These are phyloP conservation scores for Boletus chippewaensis DNA, from an alignment of 1,284 basidiomycete species.

Conservation along the genomic window DNA sequence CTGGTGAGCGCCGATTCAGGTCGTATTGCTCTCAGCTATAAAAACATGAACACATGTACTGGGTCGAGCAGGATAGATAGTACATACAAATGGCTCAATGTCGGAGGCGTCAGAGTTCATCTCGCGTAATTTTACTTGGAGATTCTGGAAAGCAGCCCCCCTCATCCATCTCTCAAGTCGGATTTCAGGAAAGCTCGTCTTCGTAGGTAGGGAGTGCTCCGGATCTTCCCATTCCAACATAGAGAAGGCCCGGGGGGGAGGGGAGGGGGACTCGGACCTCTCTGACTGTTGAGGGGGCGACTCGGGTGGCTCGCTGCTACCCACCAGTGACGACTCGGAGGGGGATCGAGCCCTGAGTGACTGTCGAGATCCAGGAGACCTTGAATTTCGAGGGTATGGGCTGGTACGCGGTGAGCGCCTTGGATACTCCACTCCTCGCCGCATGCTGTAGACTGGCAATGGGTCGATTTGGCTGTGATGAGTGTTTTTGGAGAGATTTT, in stretches of 20 bases:
- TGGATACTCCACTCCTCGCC: no score
- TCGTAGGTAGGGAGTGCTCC: neutral
- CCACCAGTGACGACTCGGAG: no score
- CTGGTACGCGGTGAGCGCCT: no score
- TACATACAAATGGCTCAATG: neutral
- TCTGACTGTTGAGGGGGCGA: no score
- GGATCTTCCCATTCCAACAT: neutral
- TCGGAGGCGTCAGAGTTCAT: neutral
- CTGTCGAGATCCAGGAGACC: no score
- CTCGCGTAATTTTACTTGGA: neutral
- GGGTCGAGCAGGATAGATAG: neutral
- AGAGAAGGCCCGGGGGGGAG: neutral
- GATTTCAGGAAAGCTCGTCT: neutral
- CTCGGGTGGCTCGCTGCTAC: no score
- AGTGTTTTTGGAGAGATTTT: no score
- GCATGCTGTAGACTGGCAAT: no score
- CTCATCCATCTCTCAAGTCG: constrained; percentile 10
- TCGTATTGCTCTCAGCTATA: neutral
- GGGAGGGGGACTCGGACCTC: neutral
- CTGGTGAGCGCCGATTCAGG: neutral
- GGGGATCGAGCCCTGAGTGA: no score
- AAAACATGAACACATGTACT: neutral
- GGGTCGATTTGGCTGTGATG: no score
- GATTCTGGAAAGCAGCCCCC: neutral
- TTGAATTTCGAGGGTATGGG: no score